A percentile compares a stretch with the other conserved stretches of the same genome.
Conservation (phyloP, 768 basidiomycete species). For the Grammothele lineata region DNA sequence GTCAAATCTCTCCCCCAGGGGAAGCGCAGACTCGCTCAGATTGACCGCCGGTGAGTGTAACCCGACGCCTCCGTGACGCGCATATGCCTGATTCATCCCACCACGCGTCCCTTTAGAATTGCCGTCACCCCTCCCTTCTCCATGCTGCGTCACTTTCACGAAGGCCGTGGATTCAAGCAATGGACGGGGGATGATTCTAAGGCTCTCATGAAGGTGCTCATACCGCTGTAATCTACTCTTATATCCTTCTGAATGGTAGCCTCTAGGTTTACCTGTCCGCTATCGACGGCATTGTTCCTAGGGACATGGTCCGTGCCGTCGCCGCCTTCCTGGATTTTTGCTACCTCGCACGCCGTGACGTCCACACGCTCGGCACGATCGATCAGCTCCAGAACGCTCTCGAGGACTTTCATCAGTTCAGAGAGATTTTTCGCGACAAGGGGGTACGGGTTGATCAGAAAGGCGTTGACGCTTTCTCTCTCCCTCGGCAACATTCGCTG, state of each 20-base stretch:
- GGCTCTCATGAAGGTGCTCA: conserved; percentile 27
- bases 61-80: no score
- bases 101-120: conserved; percentile 4
- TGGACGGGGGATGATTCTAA: conserved; percentile 28
- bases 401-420: background rate
- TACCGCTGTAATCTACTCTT: conserved; percentile 1
- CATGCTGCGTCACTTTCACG: conserved; percentile 16
- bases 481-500: background rate
- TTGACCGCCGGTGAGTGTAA: conserved; percentile 12
- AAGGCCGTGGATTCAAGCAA: conserved; percentile 24
- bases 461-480: background rate
- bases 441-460: background rate
- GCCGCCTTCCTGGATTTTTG: background rate
- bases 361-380: background rate
- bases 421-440: conserved; percentile 8
- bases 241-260: background rate
- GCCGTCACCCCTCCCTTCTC: conserved; percentile 17
- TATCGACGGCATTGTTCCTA: background rate
- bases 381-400: background rate
- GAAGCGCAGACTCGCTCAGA: conserved; percentile 3
- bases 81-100: no score
- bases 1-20: conserved; percentile 10
- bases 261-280: conserved; percentile 11
- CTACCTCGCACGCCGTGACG: background rate
- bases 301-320: background rate